Base-by-base conservation (phyloP, 768 basidiomycete genomes). In the Pleurotus eryngii region DNA sequence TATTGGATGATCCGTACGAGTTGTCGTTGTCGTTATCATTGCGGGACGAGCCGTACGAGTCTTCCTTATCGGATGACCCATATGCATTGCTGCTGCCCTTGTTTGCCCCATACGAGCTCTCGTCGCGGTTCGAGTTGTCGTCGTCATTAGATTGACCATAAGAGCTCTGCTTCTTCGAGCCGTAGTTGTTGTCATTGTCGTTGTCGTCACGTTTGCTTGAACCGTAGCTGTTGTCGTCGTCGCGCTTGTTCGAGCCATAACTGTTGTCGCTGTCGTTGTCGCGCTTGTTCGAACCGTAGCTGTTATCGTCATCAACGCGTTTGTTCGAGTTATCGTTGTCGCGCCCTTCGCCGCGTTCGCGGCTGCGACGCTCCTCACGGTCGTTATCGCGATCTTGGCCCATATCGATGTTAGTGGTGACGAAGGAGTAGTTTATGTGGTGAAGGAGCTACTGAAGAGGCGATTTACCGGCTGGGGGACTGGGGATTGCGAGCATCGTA, bases 1-100 rank as follows among this genome's bases (percentile, higher is more conserved):
- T 57, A 51, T 53, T 48, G 49, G 57, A 59, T 48, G 26, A 58
- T 49, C 60, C 59, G 45, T 59, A 56, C 18, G 51, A 54, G 8
- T 38, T 17, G 39, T 39, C 30, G 27, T 50, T 56, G 42, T 60
- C 59, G 42, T 54, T 53, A 2, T 53, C 37, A 18, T 53, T 54
- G 39, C 42, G 39, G 51, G 51, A 54, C 5, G 37, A 26, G 17
- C 51, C 51, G 39, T 54, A 54, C 7, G 38, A 22, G 39, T 54
- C 38, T 26, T 51, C 49, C 12, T 24, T 42, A 37, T 54, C 26
- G 18, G 51, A 54, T 5, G 37, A 42, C n/a, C 51, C 51, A 20
- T 54, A 54, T 12, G 51, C 22, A 17, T 37, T 51, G 15, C 42
- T 24, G 18, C 26, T 26, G 14, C 42, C 26, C 7, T 54, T 42